Conservation (phyloP, 768 basidiomycete species). For the Lactarius tabidus region DNA sequence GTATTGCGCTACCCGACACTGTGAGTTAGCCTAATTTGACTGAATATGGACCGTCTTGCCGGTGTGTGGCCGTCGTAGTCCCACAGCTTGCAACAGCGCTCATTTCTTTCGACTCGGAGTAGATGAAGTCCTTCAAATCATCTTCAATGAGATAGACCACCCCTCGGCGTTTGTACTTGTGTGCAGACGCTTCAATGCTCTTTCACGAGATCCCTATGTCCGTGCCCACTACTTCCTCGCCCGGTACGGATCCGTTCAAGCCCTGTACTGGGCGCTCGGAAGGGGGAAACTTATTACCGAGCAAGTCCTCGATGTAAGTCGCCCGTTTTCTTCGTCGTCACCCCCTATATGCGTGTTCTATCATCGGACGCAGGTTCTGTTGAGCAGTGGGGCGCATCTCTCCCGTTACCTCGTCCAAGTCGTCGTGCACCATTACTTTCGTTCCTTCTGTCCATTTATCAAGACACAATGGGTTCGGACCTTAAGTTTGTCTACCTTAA, state of each 20-base stretch:
- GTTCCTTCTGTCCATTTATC: conserved; percentile 66
- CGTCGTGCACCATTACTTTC: conserved; percentile 75
- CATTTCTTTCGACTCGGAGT: conserved; percentile 3
- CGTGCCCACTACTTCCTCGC: conserved; percentile 74
- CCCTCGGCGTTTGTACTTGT: conserved; percentile 55
- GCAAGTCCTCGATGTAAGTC: conserved; percentile 23
- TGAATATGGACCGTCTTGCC: conserved; percentile 26
- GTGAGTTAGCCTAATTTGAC: conserved; percentile 3
- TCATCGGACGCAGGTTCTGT: conserved; percentile 51
- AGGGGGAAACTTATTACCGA: conserved; percentile 44
- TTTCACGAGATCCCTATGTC: conserved; percentile 71
- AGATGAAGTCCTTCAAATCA: conserved; percentile 67
- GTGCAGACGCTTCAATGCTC: conserved; percentile 54
- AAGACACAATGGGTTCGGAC: conserved; percentile 72
- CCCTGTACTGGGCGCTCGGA: conserved; percentile 71
- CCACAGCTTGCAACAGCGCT: conserved; percentile 9
- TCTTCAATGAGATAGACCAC: conserved; percentile 68
- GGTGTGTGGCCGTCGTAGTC: conserved; percentile 24
- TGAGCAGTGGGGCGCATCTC: conserved; percentile 70
- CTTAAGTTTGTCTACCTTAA: conserved; percentile 56
- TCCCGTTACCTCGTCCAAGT: conserved; percentile 77
- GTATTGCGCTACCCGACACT: not conserved
- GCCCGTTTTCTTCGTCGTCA: conserved; percentile 1
- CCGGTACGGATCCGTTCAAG: conserved; percentile 66
- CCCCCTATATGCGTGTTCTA: conserved; percentile 10